A percentile compares a stretch with the other conserved stretches of the same genome.
Conservation (phyloP, 129 eudicot species). For the Dittrichia graveolens region DNA sequence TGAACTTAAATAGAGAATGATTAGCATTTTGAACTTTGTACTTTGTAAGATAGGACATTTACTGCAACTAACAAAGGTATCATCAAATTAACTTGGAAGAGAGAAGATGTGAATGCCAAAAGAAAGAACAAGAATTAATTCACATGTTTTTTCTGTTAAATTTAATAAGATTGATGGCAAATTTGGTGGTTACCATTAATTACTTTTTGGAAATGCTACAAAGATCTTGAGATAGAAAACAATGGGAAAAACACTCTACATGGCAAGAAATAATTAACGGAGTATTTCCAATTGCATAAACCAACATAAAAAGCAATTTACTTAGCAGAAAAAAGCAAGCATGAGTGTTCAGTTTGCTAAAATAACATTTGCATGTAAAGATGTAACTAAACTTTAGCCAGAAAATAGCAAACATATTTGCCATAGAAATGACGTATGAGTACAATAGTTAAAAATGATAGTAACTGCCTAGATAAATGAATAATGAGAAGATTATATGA, state of each 20-base stretch:
- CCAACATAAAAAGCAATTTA: not conserved
- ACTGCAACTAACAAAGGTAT: not conserved
- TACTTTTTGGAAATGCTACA: not conserved
- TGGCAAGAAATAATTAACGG: conserved; percentile 7
- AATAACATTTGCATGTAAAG: not conserved
- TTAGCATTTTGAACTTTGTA: not conserved
- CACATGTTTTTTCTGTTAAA: not conserved
- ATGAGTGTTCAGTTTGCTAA: not conserved
- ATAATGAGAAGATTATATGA: not conserved
- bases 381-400: conserved; percentile 13
- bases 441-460: not conserved
- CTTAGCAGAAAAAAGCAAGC: not conserved
- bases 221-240: conserved; percentile 11
- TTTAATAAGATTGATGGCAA: not conserved
- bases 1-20: too few relatives aligned
- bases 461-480: conserved; percentile 4
- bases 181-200: conserved; percentile 1
- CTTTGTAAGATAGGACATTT: not conserved
- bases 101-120: too few relatives aligned
- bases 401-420: not conserved
- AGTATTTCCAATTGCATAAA: conserved; percentile 12
- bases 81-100: not conserved
- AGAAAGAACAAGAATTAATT: not conserved
- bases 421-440: not conserved
- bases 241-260: not conserved